Conservation (phyloP, 2,329 filamentous ascomycete genomes). For the Monilinia laxa region DNA sequence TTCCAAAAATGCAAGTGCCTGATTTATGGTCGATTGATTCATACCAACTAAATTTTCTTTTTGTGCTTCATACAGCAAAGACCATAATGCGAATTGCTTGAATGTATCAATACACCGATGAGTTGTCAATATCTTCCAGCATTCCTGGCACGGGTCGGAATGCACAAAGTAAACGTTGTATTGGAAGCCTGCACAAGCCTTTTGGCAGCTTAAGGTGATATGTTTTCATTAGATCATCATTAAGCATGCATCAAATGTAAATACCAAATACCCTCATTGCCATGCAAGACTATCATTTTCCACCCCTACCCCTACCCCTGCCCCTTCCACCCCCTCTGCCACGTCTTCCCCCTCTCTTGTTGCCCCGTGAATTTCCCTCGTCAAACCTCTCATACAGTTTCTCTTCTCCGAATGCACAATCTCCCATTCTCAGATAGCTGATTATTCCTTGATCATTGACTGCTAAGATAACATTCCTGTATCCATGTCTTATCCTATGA, state of each 20-base stretch:
- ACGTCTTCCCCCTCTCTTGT: conserved; percentile 40
- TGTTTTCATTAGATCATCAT: not conserved
- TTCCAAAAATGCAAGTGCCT: no score
- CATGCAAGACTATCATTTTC: not conserved
- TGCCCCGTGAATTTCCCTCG: conserved; percentile 43
- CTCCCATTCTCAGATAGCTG: conserved; percentile 79
- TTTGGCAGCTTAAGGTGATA: not conserved
- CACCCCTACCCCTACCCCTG: conserved; percentile 34
- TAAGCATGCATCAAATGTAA: not conserved
- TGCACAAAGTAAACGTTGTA: not conserved
- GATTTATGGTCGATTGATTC: no score
- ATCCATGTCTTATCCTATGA: conserved; percentile 77
- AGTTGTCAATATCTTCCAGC: not conserved
- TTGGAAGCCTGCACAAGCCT: not conserved
- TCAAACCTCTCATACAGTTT: conserved; percentile 63
- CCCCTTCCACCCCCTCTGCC: conserved; percentile 45
- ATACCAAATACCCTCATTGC: not conserved
- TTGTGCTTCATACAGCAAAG: no score
- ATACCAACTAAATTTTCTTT: no score
- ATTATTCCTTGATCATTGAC: conserved; percentile 88
- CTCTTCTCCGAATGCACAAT: conserved; percentile 77
- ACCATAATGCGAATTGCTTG: no score
- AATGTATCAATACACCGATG: no score
- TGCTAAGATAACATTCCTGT: conserved; percentile 79
- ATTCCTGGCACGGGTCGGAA: not conserved